Base-by-base conservation (phyloP, 2,329 filamentous ascomycete species). In the Diaporthe aspalathi region DNA sequence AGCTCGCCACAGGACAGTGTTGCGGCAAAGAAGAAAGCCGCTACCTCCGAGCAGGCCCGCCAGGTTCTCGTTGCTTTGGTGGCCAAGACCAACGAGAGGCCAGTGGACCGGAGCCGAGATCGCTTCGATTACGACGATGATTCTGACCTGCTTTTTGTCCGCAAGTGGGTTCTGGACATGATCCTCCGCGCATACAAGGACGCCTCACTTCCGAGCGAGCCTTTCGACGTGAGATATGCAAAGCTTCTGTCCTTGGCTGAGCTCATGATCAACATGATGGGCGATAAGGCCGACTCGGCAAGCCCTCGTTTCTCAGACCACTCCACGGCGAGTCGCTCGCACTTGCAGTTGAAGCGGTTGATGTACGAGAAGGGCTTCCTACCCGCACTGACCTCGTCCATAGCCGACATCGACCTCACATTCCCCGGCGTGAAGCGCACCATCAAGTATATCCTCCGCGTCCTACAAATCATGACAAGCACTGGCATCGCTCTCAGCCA, bases 301-400 rank as follows among this genome's bases (percentile, higher is more conserved):
- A 79, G 79, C 60, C 74, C 80, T 67, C 78, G 80, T 73, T 75
- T 76, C 38, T 70, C 76, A 17, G 78, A 80, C 22, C 57, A 67
- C n/a, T 80, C 80, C 11, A 74, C 79, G 4, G 78, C 84, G 54
- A 79, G 80, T 29, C 84, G 86, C 53, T 95, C 94, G 9, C 92
- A 95, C 74, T 91, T 92, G 76, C 94, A 97, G 78, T 88, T 99
- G 75, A 92, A 94, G 43, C 94, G 94, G 75, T 90, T 98, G 72
- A 99, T 99, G 96, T 98, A 97, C 77, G 96, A 99, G 83, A 99
- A 98, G 84, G 94, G 97, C 70, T 97, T 96, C 79, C 91, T 98
- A 73, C 89, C 93, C 29, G 93, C 95, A 60, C 84, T 99, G 72
- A 98, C 96, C 2, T 90, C 91, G 16, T 97, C 97, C 1, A 95